These are phyloP conservation scores for Diutina sp. DNA, from an alignment of 1,139 yeast species.

Conservation along the genomic window DNA sequence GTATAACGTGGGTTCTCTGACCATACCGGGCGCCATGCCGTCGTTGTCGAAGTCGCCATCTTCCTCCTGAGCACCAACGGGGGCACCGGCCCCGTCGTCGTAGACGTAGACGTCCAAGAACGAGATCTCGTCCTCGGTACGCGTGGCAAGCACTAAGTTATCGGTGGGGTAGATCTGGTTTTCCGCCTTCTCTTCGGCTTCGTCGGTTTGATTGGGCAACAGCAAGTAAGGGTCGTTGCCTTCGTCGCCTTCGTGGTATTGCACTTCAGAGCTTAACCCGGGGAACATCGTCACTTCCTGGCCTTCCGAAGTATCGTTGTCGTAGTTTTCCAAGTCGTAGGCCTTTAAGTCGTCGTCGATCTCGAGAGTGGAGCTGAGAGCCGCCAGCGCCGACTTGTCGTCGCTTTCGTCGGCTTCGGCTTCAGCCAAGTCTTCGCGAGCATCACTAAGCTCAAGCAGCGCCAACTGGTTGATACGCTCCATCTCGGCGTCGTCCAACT, in stretches of 20 bases:
- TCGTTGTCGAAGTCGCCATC: constrained; percentile 49
- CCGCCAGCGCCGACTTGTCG: background rate
- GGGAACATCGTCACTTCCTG: constrained; percentile 54
- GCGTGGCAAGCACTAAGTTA: constrained; percentile 76
- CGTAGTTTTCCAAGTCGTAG: constrained; percentile 77
- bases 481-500: constrained; percentile 84
- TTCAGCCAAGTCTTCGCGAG: constrained; percentile 44
- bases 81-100: constrained; percentile 87
- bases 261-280: constrained; percentile 42
- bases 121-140: constrained; percentile 93
- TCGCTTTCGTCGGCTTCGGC: constrained; percentile 11
- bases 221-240: constrained; percentile 60
- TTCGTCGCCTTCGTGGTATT: constrained; percentile 39
- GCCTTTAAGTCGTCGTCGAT: constrained; percentile 78
- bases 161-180: constrained; percentile 83
- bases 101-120: constrained; percentile 87
- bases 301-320: constrained; percentile 46
- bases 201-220: constrained; percentile 55
- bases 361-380: constrained; percentile 40
- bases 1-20: constrained; percentile 64
- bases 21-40: constrained; percentile 56
- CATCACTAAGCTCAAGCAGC: constrained; percentile 66
- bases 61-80: constrained; percentile 44
- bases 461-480: constrained; percentile 83
- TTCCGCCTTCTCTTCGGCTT: constrained; percentile 64